These are phyloP conservation scores for Barnettozyma wickerhamii DNA, from an alignment of 805 yeast genomes.

Conservation along the genomic window DNA sequence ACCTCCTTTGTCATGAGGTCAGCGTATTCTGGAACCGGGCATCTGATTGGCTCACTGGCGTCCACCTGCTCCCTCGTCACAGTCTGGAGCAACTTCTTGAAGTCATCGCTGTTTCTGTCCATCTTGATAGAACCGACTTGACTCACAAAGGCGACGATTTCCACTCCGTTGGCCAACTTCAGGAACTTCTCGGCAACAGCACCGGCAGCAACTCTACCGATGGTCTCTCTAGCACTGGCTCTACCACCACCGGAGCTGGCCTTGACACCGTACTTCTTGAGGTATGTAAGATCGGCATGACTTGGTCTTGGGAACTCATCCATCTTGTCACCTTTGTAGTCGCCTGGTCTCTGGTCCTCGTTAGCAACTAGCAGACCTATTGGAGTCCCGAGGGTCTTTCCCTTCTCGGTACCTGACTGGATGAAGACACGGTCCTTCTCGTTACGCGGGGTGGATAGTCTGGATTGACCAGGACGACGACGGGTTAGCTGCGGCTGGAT, in stretches of 20 bases:
- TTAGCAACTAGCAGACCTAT: slow-evolving; percentile 89
- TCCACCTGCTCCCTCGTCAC: slow-evolving; percentile 89
- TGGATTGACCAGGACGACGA: slow-evolving; percentile 97
- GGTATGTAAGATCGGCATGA: slow-evolving; percentile 95
- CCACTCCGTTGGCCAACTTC: slow-evolving; percentile 70
- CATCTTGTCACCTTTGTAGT: slow-evolving; percentile 74
- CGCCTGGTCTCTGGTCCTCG: slow-evolving; percentile 96
- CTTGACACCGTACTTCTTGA: slow-evolving; percentile 85
- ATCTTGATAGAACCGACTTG: slow-evolving; percentile 81
- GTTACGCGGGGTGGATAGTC: slow-evolving; percentile 89
- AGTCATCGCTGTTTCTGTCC: slow-evolving; percentile 68
- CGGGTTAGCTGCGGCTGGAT: slow-evolving; percentile 94
- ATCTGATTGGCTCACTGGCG: slow-evolving; percentile 83
- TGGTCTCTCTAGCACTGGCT: slow-evolving; percentile 95
- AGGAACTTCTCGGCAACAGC: slow-evolving; percentile 95
- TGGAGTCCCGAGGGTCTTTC: slow-evolving; percentile 90
- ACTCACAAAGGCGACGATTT: slow-evolving; percentile 95
- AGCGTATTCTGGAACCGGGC: slow-evolving; percentile 74
- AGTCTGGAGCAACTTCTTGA: slow-evolving; percentile 62
- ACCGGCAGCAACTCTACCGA: slow-evolving; percentile 98
- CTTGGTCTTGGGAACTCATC: slow-evolving; percentile 96
- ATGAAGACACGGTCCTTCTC: slow-evolving; percentile 91
- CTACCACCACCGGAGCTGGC: slow-evolving; percentile 98
- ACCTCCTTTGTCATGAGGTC: slow-evolving; percentile 82
- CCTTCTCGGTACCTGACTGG: slow-evolving; percentile 92